phyloP scores from a whole-genome alignment of 345 rosid genomes.

The Geranium rotundifolium region DNA sequence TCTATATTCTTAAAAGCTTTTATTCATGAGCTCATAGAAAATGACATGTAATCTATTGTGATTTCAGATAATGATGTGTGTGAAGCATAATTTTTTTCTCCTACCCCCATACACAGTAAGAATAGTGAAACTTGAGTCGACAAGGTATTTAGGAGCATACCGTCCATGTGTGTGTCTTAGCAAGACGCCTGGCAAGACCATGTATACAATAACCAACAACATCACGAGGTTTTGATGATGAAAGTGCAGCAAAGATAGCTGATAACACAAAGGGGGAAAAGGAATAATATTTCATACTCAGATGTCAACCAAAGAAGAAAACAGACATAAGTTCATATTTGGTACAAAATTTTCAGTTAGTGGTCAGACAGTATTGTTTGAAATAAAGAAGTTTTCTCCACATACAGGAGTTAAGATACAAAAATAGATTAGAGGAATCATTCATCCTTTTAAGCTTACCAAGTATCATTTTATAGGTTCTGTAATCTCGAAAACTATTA shows the following conservation, averaged over 20 bases:
- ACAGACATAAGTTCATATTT: background rate
- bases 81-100: background rate
- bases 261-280: background rate
- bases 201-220: conserved; percentile 24
- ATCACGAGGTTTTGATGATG: conserved; percentile 6
- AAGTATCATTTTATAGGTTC: too few species aligned
- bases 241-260: background rate
- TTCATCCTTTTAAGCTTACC: too few species aligned
- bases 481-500: too few species aligned
- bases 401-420: too few species aligned
- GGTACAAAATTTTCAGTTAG: too few species aligned
- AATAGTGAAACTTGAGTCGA: background rate
- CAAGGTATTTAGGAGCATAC: conserved; percentile 15
- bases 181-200: conserved; percentile 23
- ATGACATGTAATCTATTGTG: background rate
- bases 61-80: background rate
- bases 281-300: background rate
- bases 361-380: background rate
- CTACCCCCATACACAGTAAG: background rate
- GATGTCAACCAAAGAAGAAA: background rate
- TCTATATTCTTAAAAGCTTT: background rate
- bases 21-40: background rate
- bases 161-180: conserved; percentile 30
- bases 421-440: too few species aligned
- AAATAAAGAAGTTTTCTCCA: too few species aligned